These are phyloP conservation scores for Globisporangium cystogenes DNA, from an alignment of 352 stramenopile genomes.

Conservation along the genomic window DNA sequence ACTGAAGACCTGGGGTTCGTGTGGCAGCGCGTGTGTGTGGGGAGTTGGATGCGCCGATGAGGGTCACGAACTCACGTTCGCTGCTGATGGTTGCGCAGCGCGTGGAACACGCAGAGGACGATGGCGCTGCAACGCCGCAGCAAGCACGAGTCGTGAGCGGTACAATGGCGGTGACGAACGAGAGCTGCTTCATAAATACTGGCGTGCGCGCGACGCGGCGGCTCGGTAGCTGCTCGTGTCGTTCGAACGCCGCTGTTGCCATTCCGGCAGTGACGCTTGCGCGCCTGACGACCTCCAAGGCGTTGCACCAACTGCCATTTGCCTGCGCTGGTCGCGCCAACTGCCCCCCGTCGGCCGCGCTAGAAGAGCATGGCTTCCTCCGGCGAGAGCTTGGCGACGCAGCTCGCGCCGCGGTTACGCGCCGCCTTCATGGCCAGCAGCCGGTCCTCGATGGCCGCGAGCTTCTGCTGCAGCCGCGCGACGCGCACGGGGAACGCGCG, in stretches of 20 bases:
- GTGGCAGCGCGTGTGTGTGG: neutral
- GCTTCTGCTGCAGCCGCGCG: constrained; percentile 58
- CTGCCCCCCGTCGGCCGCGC: too few relatives aligned
- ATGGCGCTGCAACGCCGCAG: constrained; percentile 34
- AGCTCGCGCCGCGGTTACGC: constrained; percentile 22
- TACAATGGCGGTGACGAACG: neutral
- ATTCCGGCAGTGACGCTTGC: too few relatives aligned
- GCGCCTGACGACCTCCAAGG: too few relatives aligned
- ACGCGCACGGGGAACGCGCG: constrained; percentile 61
- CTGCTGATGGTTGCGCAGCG: constrained; percentile 15
- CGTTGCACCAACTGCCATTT: too few relatives aligned
- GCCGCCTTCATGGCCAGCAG: constrained; percentile 59
- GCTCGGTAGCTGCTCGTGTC: too few relatives aligned
- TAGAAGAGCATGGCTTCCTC: constrained; percentile 3
- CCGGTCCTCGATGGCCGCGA: constrained; percentile 60
- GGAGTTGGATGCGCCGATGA: neutral
- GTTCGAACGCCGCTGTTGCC: neutral
- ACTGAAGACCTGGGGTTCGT: constrained; percentile 61
- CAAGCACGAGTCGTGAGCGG: constrained; percentile 7
- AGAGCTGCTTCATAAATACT: neutral
- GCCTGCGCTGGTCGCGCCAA: too few relatives aligned
- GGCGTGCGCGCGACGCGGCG: too few relatives aligned
- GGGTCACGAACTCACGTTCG: neutral
- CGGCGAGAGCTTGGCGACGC: constrained; percentile 23
- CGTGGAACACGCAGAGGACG: constrained; percentile 70